Evolutionary conservation across 2,329 filamentous ascomycete genomes (phyloP), one percentile per base, ranked within the genome.

Genomic region (Dactylellina drechsleri): DNA sequence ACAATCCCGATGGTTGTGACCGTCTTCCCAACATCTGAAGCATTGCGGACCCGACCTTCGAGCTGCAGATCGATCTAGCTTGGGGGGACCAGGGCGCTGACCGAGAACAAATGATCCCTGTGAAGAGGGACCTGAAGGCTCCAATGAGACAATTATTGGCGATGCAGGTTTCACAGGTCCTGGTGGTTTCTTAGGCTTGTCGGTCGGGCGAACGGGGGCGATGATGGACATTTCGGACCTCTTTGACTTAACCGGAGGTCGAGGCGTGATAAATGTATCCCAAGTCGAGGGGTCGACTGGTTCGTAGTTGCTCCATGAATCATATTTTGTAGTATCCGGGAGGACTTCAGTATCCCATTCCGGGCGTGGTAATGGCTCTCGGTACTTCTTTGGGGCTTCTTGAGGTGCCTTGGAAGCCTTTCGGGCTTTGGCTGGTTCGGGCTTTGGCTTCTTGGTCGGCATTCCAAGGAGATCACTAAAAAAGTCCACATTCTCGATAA

Each of bases 1-100:
- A 54, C 67, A 72, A 10, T 16, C 20, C 15, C n/a, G 31, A 5
- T 60, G 66, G 18, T 40, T 8, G 40, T 72, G 67, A 13, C 67
- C 67, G 16, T 40, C 10, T 18, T 65, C 23, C 67, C 67, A 72
- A 31, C 67, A 72, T 15, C 52, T 65, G 43, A 72, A 72, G n/a
- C 67, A 72, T 20, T 65, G 8, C 10, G n/a, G 3, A 0, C 6
- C 43, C 45, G 62, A 47, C 16, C 43, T 64, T 20, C 28, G 16
- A 5, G 41, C 50, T 36, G 26, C 4, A 15, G n/a, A 4, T 43
- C 31, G 13, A 10, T 12, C 15, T 13, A 8, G 8, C 18, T 36
- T 36, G 31, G 31, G 49, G 4, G 36, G 18, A n/a, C 66, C 67
- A 18, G 67, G 67, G 13, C 60, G 53, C 23, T 66, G 43, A 12